Base-by-base conservation (phyloP, 768 basidiomycete genomes). In the Steccherinum ochraceum region DNA sequence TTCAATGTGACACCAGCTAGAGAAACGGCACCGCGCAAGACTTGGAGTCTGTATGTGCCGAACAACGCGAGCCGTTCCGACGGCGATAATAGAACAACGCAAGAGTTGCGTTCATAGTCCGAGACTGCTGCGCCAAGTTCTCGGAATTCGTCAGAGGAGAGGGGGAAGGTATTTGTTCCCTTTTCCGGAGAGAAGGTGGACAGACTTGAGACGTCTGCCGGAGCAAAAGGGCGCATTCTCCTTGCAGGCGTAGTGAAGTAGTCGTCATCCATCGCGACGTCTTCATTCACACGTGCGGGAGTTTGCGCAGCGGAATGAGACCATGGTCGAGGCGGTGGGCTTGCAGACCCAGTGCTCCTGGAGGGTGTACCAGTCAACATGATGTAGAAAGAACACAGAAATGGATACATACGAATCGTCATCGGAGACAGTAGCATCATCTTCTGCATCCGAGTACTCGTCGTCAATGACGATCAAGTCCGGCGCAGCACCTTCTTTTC, bases 31-130 rank as follows among this genome's bases (percentile, higher is more conserved):
- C 89, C 87, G 46, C 72, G 78, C 3, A 93, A 61, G 21, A 93
- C 75, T 0, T 73, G 72, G 13, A 95, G 52, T 3, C 59, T 62
- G 64, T 81, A 89, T 0, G 73, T 70, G 3, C 93, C 93, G 5
- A 87, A 69, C n/a, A 94, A 62, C 25, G 84, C 74, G 5, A 91
- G 58, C 0, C 77, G 77, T 55, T 89, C 77, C 18, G 66, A 67
- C 5, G 68, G 61, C 3, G 64, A 58, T 10, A 90, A 65, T 2
- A 72, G 58, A 25, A 86, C 46, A 2, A 82, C 50, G 1, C 72
- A 66, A 1, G 69, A 67, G 1, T 57, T 45, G 3, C 56, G 63
- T 12, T 55, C 54, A 10, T 54, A 54, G 13, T 62, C 52, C 12
- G 52, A 12, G 7, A 10, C 7, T n/a, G 5, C 7, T 10, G 41